Conservation (phyloP, 2,329 filamentous ascomycete species). For the Epichloe sylvatica region DNA sequence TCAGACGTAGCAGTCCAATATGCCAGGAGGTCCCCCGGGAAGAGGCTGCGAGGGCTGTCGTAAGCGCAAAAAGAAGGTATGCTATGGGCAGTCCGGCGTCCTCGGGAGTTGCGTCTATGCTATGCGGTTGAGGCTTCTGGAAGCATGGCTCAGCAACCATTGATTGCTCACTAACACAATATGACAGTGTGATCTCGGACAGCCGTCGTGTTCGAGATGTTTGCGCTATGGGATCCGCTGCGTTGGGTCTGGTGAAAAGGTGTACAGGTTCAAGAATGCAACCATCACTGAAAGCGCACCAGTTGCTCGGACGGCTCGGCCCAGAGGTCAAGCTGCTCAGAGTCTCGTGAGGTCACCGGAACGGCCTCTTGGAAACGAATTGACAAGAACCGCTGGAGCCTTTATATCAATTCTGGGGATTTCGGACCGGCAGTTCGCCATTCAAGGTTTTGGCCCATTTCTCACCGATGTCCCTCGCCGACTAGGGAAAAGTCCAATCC, state of each 20-base stretch:
- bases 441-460: slow-evolving; percentile 32
- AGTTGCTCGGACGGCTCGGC: not conserved
- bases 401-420: slow-evolving; percentile 21
- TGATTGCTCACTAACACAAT: not conserved
- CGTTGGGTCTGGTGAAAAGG: slow-evolving; percentile 3
- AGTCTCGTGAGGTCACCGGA: not conserved
- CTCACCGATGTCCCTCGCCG: slow-evolving; percentile 30
- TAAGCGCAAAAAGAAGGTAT: slow-evolving; percentile 6
- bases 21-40: slow-evolving; percentile 1
- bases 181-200: slow-evolving; percentile 3
- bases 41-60: slow-evolving; percentile 5
- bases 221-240: slow-evolving; percentile 1
- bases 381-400: slow-evolving; percentile 3
- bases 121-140: not conserved
- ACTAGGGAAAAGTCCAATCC: slow-evolving; percentile 29
- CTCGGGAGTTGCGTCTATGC: too few relatives aligned
- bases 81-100: not conserved
- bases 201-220: slow-evolving; percentile 5
- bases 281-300: slow-evolving; percentile 1
- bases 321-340: not conserved
- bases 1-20: not conserved
- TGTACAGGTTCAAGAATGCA: slow-evolving; percentile 5
- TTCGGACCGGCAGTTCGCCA: slow-evolving; percentile 31
- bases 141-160: not conserved
- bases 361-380: slow-evolving; percentile 2